These are phyloP conservation scores for Pyrenochaeta sp. DNA, from an alignment of 2,329 filamentous ascomycete species.

Conservation along the genomic window DNA sequence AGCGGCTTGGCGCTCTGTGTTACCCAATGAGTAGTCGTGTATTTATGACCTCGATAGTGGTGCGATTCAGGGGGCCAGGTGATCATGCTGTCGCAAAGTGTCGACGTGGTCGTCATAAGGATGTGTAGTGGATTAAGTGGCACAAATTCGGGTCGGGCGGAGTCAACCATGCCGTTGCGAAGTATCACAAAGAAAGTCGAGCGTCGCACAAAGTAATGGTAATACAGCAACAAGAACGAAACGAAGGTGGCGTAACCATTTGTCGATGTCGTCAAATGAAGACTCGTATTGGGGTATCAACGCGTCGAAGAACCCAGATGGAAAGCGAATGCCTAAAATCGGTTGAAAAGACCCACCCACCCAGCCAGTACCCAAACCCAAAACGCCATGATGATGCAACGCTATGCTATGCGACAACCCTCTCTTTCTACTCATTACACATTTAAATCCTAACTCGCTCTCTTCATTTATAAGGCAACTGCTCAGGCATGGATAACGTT, in stretches of 20 bases:
- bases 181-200: not conserved
- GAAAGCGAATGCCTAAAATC: slow-evolving; percentile 14
- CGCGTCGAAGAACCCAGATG: slow-evolving; percentile 27
- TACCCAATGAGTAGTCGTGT: no score
- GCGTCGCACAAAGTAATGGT: not conserved
- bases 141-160: not conserved
- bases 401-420: slow-evolving; percentile 24
- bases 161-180: not conserved
- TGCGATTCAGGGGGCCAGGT: not conserved
- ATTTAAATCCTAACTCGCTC: not conserved
- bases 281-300: slow-evolving; percentile 33
- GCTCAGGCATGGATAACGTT: slow-evolving; percentile 26
- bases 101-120: not conserved
- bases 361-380: slow-evolving; percentile 10
- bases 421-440: slow-evolving; percentile 45
- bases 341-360: slow-evolving; percentile 3
- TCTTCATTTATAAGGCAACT: not conserved
- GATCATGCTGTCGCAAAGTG: not conserved
- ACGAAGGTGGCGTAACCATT: not conserved
- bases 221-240: not conserved
- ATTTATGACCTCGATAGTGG: no score
- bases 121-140: not conserved
- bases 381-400: slow-evolving; percentile 38
- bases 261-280: slow-evolving; percentile 5
- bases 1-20: not conserved